These are phyloP conservation scores for Boletus sensibilis DNA, from an alignment of 768 basidiomycete species.

Conservation along the genomic window DNA sequence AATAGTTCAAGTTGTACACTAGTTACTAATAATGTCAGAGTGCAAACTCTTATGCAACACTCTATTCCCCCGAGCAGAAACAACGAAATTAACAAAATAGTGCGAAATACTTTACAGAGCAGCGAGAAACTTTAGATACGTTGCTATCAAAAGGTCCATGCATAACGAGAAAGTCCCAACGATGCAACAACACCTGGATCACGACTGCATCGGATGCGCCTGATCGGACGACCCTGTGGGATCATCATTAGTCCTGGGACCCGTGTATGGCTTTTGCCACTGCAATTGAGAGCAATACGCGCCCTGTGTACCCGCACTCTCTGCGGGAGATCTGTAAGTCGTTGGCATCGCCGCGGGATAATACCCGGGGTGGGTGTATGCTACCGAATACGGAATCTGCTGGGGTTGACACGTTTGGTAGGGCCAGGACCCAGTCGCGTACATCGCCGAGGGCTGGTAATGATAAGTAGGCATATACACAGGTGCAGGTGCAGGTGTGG, in stretches of 20 bases:
- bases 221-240: constrained; percentile 27
- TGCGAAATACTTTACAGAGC: constrained; percentile 23
- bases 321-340: constrained; percentile 13
- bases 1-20: no score
- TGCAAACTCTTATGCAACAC: no score
- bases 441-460: constrained; percentile 20
- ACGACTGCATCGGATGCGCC: constrained; percentile 12
- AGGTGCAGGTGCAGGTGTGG: constrained; percentile 19
- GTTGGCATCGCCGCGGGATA: constrained; percentile 18
- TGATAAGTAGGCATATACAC: constrained; percentile 22
- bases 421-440: constrained; percentile 33
- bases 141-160: constrained; percentile 8
- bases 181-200: not conserved
- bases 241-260: constrained; percentile 39
- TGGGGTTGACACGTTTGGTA: constrained; percentile 31
- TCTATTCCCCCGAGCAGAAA: not conserved
- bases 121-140: constrained; percentile 2
- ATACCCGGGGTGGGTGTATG: constrained; percentile 24
- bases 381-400: constrained; percentile 19
- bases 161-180: not conserved
- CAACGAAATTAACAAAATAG: constrained; percentile 11
- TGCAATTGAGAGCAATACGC: constrained; percentile 28
- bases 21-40: no score
- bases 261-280: constrained; percentile 38
- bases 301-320: constrained; percentile 22